Evolutionary conservation across 2,329 filamentous ascomycete genomes (phyloP).

Genomic region (Stemphylium beticola): DNA sequence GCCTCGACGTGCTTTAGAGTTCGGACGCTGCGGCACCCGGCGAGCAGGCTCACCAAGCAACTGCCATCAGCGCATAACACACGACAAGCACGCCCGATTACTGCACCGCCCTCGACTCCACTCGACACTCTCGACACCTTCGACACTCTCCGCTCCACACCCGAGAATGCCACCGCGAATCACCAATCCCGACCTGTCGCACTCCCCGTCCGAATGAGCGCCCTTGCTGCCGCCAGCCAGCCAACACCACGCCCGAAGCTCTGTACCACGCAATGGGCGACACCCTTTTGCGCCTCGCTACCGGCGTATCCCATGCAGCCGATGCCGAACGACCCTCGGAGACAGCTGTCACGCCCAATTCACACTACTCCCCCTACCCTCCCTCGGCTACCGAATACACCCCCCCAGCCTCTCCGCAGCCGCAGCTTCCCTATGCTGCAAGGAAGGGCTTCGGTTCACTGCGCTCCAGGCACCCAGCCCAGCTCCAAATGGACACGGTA

Average conservation of each 20-base stretch:
- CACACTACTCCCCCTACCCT: conserved; percentile 33
- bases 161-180: conserved; percentile 38
- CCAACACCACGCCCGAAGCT: conserved; percentile 11
- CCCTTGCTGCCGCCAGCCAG: conserved; percentile 14
- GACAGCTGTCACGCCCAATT: conserved; percentile 17
- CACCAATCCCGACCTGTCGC: conserved; percentile 24
- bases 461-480: conserved; percentile 32
- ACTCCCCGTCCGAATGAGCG: conserved; percentile 41
- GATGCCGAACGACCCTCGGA: conserved; percentile 16
- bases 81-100: not conserved
- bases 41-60: not conserved
- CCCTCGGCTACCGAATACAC: conserved; percentile 38
- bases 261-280: conserved; percentile 38
- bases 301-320: conserved; percentile 15
- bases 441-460: conserved; percentile 32
- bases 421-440: conserved; percentile 23
- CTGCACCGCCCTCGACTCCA: conserved; percentile 1
- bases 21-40: conserved; percentile 4
- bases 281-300: conserved; percentile 26
- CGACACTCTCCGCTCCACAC: conserved; percentile 3
- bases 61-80: not conserved
- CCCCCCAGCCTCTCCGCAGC: conserved; percentile 42
- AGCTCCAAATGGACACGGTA: conserved; percentile 40
- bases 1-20: conserved; percentile 2
- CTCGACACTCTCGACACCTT: not conserved